Evolutionary conservation across 495 filamentous ascomycete species (phyloP).

Genomic region (Tetracladium marchalianum): DNA sequence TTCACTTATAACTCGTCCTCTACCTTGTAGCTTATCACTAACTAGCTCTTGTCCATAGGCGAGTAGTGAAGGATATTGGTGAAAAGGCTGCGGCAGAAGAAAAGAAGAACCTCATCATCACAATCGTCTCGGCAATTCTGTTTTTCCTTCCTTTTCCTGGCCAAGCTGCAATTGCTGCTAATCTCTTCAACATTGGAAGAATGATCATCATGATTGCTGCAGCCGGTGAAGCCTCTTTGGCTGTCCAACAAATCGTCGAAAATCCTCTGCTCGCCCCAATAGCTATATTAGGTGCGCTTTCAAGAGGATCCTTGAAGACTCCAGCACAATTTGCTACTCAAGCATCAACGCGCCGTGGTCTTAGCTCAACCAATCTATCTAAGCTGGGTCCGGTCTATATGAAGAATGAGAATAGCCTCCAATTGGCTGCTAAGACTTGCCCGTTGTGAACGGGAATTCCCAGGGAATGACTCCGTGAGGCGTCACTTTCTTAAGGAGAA

Average conservation of each 20-base stretch:
- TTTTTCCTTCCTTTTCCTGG: conserved; percentile 16
- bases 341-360: not conserved
- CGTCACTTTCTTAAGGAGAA: too few species aligned
- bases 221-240: conserved; percentile 11
- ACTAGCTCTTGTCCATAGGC: too few species aligned
- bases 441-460: too few species aligned
- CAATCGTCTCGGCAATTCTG: conserved; percentile 13
- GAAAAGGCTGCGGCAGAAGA: conserved; percentile 9
- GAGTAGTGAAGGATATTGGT: conserved; percentile 13
- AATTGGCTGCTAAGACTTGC: too few species aligned
- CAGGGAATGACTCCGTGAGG: too few species aligned
- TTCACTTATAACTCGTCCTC: too few species aligned
- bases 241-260: conserved; percentile 15
- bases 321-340: conserved; percentile 3
- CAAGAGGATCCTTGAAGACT: not conserved
- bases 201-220: conserved; percentile 2
- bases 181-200: conserved; percentile 1
- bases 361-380: not conserved
- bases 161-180: conserved; percentile 1
- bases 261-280: conserved; percentile 15
- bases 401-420: not conserved
- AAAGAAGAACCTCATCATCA: conserved; percentile 15
- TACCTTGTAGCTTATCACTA: too few species aligned
- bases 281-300: conserved; percentile 10
- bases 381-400: conserved; percentile 2